These are phyloP conservation scores for Chloropicon primus DNA, from an alignment of 139 green algal genomes.

Conservation along the genomic window DNA sequence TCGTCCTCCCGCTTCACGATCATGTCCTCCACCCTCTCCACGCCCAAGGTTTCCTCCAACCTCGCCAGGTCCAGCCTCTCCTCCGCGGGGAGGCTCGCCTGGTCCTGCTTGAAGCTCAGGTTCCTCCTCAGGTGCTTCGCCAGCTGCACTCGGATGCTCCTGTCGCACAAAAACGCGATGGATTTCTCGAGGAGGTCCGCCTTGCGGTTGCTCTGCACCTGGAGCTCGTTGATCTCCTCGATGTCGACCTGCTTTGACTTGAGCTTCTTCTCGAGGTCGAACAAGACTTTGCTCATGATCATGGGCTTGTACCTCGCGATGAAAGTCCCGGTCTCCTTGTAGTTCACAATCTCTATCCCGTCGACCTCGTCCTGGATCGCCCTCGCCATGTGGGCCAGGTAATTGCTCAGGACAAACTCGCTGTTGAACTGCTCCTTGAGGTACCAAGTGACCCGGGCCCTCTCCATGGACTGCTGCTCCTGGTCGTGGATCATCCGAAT, in stretches of 20 bases:
- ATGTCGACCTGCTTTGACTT: not conserved
- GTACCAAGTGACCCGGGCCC: not conserved
- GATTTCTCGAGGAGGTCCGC: not conserved
- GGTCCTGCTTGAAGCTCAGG: not conserved
- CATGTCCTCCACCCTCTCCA: not conserved
- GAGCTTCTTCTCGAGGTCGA: not conserved
- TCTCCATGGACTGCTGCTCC: not conserved
- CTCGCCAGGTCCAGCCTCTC: not conserved
- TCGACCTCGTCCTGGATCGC: not conserved
- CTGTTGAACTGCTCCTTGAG: not conserved
- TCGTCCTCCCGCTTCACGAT: not conserved
- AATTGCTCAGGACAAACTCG: not conserved
- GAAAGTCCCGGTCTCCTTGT: not conserved
- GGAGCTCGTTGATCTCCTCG: not conserved
- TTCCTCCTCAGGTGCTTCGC: not conserved
- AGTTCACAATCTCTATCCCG: not conserved
- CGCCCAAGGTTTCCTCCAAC: not conserved
- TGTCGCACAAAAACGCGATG: not conserved
- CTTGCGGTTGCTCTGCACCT: not conserved
- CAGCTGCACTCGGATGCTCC: not conserved
- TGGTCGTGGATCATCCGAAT: not conserved
- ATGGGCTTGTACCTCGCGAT: not conserved
- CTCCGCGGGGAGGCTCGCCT: not conserved
- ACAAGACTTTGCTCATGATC: not conserved
- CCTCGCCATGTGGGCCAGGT: not conserved